A percentile compares a stretch with the other conserved stretches of the same genome.
Conservation (phyloP, 441 rosid species). For the Gossypium gossypioides region DNA sequence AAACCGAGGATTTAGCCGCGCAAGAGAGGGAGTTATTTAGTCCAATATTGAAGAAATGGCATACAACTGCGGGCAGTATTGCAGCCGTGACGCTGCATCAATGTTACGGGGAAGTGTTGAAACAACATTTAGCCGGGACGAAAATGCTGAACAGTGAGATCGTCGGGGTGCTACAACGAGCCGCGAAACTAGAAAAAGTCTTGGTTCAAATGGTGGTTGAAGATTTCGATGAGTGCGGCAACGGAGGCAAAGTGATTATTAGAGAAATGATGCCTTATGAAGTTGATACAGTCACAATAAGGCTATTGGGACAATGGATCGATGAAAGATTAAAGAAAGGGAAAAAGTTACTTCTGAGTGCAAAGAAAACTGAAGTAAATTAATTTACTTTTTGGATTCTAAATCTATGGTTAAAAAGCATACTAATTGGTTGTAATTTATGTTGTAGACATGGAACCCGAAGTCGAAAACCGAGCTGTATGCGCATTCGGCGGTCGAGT, state of each 20-base stretch:
- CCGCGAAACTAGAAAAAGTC: conserved; percentile 73
- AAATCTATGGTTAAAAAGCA: background rate
- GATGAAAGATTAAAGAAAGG: conserved; percentile 48
- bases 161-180: conserved; percentile 59
- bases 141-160: conserved; percentile 38
- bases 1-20: conserved; percentile 70
- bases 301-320: conserved; percentile 56
- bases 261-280: conserved; percentile 84
- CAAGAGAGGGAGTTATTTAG: conserved; percentile 68
- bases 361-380: conserved; percentile 68
- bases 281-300: conserved; percentile 54
- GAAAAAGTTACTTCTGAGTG: conserved; percentile 40
- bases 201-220: conserved; percentile 86
- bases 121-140: conserved; percentile 54
- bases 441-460: conserved; percentile 77
- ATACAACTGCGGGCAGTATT: conserved; percentile 50
- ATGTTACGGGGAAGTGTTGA: conserved; percentile 62
- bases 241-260: conserved; percentile 71
- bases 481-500: conserved; percentile 58
- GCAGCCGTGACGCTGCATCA: conserved; percentile 68
- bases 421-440: conserved; percentile 1
- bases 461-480: conserved; percentile 79
- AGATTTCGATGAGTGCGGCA: conserved; percentile 50
- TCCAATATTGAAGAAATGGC: conserved; percentile 66
- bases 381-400: background rate